These are phyloP conservation scores for Botryotinia convoluta DNA, from an alignment of 2,329 filamentous ascomycete genomes.

Conservation along the genomic window DNA sequence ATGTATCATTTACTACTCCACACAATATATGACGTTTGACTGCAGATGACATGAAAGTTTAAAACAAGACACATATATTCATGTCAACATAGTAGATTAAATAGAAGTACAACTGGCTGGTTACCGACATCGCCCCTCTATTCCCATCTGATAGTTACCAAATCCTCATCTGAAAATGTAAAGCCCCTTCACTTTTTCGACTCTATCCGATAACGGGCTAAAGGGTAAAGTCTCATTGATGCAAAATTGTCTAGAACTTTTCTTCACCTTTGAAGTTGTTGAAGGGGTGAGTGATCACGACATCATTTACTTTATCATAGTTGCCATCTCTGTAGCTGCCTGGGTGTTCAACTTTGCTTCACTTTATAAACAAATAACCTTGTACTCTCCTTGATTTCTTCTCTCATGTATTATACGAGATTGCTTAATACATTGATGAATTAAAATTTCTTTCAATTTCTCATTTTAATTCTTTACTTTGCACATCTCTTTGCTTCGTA, in stretches of 20 bases:
- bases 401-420: not conserved
- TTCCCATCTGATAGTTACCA: not conserved
- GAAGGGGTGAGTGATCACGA: not conserved
- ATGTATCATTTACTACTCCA: not conserved
- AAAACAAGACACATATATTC: not conserved
- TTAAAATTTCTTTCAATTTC: too few relatives aligned
- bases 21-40: not conserved
- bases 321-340: not conserved
- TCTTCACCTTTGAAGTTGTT: not conserved
- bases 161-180: not conserved
- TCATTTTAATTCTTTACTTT: not conserved
- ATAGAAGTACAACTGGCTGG: not conserved
- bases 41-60: not conserved
- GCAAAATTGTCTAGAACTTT: not conserved
- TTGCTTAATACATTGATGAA: not conserved
- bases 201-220: not conserved
- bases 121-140: not conserved
- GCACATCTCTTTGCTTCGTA: not conserved
- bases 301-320: not conserved
- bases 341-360: not conserved
- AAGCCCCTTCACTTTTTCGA: not conserved
- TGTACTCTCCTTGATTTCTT: too few relatives aligned
- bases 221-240: not conserved
- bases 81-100: not conserved
- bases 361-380: not conserved